These are phyloP conservation scores for Fusarium robinianum DNA, from an alignment of 2,329 filamentous ascomycete species.

Conservation along the genomic window DNA sequence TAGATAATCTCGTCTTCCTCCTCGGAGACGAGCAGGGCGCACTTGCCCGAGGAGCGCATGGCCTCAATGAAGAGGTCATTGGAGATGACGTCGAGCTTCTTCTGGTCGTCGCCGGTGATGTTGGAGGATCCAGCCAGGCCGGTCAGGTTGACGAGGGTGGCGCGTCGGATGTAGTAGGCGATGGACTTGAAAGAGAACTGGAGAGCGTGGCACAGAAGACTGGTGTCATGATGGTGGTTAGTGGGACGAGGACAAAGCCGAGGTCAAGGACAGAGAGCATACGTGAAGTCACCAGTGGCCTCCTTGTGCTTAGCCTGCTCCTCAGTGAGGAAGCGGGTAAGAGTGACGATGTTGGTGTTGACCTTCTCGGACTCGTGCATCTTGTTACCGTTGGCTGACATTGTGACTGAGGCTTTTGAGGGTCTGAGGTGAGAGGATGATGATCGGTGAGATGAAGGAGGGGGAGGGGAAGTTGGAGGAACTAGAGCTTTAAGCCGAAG, in stretches of 20 bases:
- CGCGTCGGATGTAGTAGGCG: conserved; percentile 97
- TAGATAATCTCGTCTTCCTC: conserved; percentile 93
- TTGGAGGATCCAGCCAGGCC: conserved; percentile 95
- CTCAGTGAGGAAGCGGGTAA: conserved; percentile 94
- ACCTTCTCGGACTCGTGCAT: conserved; percentile 72
- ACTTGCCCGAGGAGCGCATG: conserved; percentile 91
- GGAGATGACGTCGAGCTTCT: conserved; percentile 99
- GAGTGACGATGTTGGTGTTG: conserved; percentile 94
- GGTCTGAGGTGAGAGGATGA: too few relatives aligned
- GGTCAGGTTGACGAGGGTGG: conserved; percentile 91
- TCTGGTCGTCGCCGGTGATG: conserved; percentile 95
- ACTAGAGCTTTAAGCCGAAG: too few relatives aligned
- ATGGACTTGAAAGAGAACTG: conserved; percentile 99
- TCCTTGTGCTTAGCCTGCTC: conserved; percentile 92
- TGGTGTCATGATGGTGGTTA: conserved; percentile 45
- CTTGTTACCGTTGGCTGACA: conserved; percentile 48
- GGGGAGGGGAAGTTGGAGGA: conserved; percentile 21
- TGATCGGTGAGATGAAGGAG: conserved; percentile 19
- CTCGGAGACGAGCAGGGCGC: conserved; percentile 92
- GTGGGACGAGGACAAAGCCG: conserved; percentile 13
- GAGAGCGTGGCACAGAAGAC: conserved; percentile 92
- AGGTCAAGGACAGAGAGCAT: conserved; percentile 31
- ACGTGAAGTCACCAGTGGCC: conserved; percentile 99
- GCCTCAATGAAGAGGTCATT: conserved; percentile 97
- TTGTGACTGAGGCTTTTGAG: conserved; percentile 34